Percentiles rank a stretch among this genome's conserved stretches.
Evolutionary conservation across 2,329 filamentous ascomycete species (phyloP).

Genomic region (Alternaria atra): DNA sequence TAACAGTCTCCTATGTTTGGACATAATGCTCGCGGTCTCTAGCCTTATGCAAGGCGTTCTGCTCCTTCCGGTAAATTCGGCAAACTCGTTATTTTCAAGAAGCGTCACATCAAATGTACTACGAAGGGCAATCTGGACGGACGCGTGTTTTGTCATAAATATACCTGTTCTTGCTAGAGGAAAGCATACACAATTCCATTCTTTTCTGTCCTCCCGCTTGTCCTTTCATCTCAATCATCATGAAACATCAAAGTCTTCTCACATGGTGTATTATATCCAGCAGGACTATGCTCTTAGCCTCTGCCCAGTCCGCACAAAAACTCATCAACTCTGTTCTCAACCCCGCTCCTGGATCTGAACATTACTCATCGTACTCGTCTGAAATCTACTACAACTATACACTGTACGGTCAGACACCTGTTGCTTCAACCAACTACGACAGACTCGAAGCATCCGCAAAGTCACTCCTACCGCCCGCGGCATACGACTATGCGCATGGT

Average conservation of each 20-base stretch:
- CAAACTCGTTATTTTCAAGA: constrained; percentile 12
- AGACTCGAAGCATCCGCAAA: constrained; percentile 23
- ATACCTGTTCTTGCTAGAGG: neutral
- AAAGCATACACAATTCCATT: neutral
- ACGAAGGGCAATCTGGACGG: neutral
- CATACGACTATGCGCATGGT: constrained; percentile 23
- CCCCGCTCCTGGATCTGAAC: constrained; percentile 7
- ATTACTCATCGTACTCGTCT: constrained; percentile 23
- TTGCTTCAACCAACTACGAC: constrained; percentile 22
- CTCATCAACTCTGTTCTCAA: constrained; percentile 23
- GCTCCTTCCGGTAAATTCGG: constrained; percentile 15
- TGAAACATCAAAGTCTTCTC: neutral
- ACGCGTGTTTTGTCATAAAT: neutral
- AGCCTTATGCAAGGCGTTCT: neutral
- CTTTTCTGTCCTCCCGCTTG: neutral
- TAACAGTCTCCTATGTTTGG: neutral
- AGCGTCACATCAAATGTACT: neutral
- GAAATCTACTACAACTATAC: constrained; percentile 24
- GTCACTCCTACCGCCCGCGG: constrained; percentile 8
- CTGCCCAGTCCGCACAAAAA: constrained; percentile 21
- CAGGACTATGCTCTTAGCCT: constrained; percentile 1
- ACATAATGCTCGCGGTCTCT: neutral
- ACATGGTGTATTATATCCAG: neutral
- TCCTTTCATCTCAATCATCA: neutral
- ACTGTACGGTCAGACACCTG: constrained; percentile 18